Conservation (phyloP, 805 yeast genomes). For the Zygotorulaspora florentina region DNA sequence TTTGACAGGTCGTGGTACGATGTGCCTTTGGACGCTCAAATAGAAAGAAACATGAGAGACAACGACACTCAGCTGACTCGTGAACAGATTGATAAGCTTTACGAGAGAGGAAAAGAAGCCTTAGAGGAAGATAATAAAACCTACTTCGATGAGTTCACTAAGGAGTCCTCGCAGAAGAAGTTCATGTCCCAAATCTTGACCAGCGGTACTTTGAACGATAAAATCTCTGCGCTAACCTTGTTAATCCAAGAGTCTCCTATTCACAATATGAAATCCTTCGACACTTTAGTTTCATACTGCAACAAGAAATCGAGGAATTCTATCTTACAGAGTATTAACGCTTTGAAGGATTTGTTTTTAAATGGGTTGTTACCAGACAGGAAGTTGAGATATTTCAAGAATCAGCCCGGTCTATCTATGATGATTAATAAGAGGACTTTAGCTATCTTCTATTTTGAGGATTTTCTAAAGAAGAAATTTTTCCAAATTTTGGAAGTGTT, state of each 20-base stretch:
- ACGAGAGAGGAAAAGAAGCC: conserved; percentile 60
- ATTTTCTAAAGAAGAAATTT: conserved; percentile 71
- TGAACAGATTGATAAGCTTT: conserved; percentile 56
- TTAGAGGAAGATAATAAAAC: conserved; percentile 66
- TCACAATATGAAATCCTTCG: conserved; percentile 81
- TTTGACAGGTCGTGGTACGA: conserved; percentile 76
- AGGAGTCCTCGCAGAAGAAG: conserved; percentile 74
- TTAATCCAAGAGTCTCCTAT: conserved; percentile 92
- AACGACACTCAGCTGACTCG: conserved; percentile 34
- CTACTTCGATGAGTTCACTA: conserved; percentile 69
- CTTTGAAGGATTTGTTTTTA: conserved; percentile 81
- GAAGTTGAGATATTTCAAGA: conserved; percentile 72
- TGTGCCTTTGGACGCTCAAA: conserved; percentile 40
- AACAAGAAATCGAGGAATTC: conserved; percentile 91
- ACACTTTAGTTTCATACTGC: conserved; percentile 70
- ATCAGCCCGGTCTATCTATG: conserved; percentile 54
- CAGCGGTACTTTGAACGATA: conserved; percentile 92
- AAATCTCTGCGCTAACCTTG: conserved; percentile 89
- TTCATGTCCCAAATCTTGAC: conserved; percentile 84
- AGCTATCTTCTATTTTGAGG: conserved; percentile 82
- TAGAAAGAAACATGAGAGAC: conserved; percentile 19
- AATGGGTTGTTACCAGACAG: conserved; percentile 85
- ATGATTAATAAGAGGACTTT: conserved; percentile 51
- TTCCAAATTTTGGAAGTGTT: conserved; percentile 72
- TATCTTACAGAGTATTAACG: conserved; percentile 83